phyloP scores from a whole-genome alignment of 176 grass and related monocot genomes.

The Triticum monococcum region DNA sequence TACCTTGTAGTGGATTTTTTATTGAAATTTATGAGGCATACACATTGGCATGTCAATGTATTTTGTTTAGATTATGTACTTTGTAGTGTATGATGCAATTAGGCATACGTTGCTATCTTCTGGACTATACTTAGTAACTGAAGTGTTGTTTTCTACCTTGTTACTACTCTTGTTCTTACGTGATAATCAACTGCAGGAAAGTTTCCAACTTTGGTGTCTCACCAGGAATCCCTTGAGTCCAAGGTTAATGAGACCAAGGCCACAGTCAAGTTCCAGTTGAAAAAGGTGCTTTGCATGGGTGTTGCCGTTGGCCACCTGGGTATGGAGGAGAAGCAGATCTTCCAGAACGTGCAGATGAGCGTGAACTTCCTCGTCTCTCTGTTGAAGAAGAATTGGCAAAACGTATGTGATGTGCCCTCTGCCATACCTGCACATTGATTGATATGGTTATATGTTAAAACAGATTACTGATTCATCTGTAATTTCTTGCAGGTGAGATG shows the following conservation, averaged over 20 bases:
- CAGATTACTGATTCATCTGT: neutral
- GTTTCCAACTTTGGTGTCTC: slow-evolving; percentile 74
- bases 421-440: neutral
- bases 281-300: slow-evolving; percentile 96
- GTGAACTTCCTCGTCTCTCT: slow-evolving; percentile 89
- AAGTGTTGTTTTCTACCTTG: neutral
- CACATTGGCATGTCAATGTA: neutral
- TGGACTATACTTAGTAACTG: neutral
- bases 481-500: slow-evolving; percentile 56
- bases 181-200: slow-evolving; percentile 49
- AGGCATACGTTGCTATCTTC: neutral
- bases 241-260: slow-evolving; percentile 93
- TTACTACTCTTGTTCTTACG: neutral
- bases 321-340: slow-evolving; percentile 93
- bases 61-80: neutral
- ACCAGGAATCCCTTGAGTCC: slow-evolving; percentile 70
- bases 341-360: slow-evolving; percentile 74
- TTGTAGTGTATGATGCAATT: neutral
- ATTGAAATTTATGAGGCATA: neutral
- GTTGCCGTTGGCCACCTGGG: slow-evolving; percentile 74
- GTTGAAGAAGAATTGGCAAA: slow-evolving; percentile 94
- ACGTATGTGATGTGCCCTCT: slow-evolving; percentile 31
- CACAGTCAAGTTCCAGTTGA: slow-evolving; percentile 83
- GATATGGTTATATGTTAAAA: too few species aligned
- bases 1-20: neutral